Evolutionary conservation across 495 filamentous ascomycete genomes (phyloP).

Genomic region (Ramalina intermedia): DNA sequence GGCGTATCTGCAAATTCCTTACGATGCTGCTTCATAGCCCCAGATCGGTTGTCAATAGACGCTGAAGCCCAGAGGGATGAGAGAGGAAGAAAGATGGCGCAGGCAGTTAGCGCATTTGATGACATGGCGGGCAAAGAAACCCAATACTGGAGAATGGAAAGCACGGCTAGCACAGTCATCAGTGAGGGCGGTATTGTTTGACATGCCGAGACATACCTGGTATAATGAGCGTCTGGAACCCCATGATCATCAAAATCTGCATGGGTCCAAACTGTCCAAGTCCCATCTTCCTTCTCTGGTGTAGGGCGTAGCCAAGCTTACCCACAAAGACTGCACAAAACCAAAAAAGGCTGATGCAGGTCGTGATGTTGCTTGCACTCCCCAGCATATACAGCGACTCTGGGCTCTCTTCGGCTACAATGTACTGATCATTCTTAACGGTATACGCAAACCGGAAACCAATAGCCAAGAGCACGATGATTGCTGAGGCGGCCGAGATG

Average conservation of each 20-base stretch:
- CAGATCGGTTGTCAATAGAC: constrained; percentile 6
- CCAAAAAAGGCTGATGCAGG: constrained; percentile 55
- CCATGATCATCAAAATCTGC: constrained; percentile 60
- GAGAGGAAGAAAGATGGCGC: constrained; percentile 62
- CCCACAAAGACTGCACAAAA: constrained; percentile 59
- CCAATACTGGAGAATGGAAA: constrained; percentile 50
- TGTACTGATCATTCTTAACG: constrained; percentile 39
- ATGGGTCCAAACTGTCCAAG: constrained; percentile 49
- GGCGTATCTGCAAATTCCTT: constrained; percentile 2
- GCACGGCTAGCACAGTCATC: constrained; percentile 37
- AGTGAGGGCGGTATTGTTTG: constrained; percentile 5
- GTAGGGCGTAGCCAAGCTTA: constrained; percentile 52
- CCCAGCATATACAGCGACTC: constrained; percentile 35
- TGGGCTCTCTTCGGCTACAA: constrained; percentile 31
- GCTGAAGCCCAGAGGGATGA: constrained; percentile 60
- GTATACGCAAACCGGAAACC: constrained; percentile 44
- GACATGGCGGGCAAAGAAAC: constrained; percentile 39
- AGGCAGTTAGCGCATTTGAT: constrained; percentile 49
- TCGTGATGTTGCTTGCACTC: constrained; percentile 35
- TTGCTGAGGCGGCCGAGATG: constrained; percentile 34
- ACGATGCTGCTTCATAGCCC: neutral
- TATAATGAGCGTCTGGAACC: constrained; percentile 62
- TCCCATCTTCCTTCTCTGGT: constrained; percentile 39
- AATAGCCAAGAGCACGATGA: constrained; percentile 40
- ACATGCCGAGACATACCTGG: constrained; percentile 43